Evolutionary conservation across 2,329 filamentous ascomycete species (phyloP), one percentile per base, ranked within the genome.

Genomic region (Aspergillus pseudonomiae): DNA sequence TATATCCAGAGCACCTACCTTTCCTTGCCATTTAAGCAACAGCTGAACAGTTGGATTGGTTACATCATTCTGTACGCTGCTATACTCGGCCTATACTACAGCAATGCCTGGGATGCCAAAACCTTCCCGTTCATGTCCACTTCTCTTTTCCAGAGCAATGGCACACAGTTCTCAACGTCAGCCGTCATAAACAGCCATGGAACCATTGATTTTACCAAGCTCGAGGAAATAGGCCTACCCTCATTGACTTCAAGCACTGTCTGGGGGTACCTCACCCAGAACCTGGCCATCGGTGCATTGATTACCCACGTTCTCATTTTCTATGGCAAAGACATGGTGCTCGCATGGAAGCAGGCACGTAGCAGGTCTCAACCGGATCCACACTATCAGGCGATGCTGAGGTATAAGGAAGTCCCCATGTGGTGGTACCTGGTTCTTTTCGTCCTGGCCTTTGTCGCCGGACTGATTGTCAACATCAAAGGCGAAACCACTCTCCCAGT

Each of bases 11-110:
- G 86, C 57, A 86, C 84, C 6, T 87, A 84, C 0, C 81, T 80
- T 0, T 82, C 85, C 0, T 78, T 87, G 0, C 85, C 86, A 0
- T 78, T 88, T 0, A 80, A 77, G 6, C 74, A 85, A 0, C 85
- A 87, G 69, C 63, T 76, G 0, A 84, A 88, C 63, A 67, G 77
- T 7, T 79, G 80, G 0, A 60, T 78, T 0, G 86, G 86, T 0
- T 80, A 80, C n/a, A 39, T 82, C 1, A 70, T 82, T 24, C 87
- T 85, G 69, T 84, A 82, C 68, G 68, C 58, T 54, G 63, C 58
- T 6, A 70, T 73, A 66, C 41, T 69, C 4, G 69, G 64, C 0
- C 55, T 73, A 2, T 73, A 71, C 53, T 73, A 73, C 59, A 64
- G 70, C 57, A 73, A 73, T 55, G 66, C 59, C 4, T 73, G 70